phyloP scores from a whole-genome alignment of 179 eudicot species.

The Silene noctiflora region DNA sequence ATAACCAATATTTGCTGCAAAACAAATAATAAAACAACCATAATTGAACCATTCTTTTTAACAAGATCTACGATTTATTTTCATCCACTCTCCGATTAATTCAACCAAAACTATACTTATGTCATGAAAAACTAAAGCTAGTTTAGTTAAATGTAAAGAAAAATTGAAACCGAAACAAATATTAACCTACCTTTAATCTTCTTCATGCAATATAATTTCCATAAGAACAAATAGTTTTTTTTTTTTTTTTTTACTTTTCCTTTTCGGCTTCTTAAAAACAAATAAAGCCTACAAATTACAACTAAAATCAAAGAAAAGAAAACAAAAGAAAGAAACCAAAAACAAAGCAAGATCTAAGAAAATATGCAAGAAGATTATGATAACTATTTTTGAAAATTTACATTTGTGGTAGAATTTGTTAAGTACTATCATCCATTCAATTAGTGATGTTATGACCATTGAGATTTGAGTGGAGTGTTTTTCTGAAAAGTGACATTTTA shows the following conservation, averaged over 20 bases:
- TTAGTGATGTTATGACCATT: constrained; percentile 1
- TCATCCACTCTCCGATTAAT: no score
- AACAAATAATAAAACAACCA: no score
- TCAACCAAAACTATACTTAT: not conserved
- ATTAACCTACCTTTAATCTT: constrained; percentile 7
- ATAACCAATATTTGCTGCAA: not conserved
- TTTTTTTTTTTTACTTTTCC: no score
- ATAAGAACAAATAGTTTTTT: not conserved
- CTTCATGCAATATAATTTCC: no score
- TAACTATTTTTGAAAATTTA: not conserved
- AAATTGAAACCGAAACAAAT: not conserved
- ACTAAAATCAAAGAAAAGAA: not conserved
- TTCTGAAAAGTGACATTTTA: not conserved
- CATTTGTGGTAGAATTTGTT: constrained; percentile 14
- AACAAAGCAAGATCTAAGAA: not conserved
- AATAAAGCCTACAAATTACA: not conserved
- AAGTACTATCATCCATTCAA: constrained; percentile 10
- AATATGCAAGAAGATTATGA: not conserved
- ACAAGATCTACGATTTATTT: no score
- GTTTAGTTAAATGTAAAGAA: no score
- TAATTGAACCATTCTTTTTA: no score
- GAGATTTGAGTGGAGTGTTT: constrained; percentile 4
- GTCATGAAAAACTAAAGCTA: not conserved
- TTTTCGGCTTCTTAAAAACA: not conserved
- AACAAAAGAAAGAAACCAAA: constrained; percentile 6